Percentiles rank a stretch among this genome's conserved stretches.
phyloP scores from a whole-genome alignment of 345 rosid species.

The Populus nigra region DNA sequence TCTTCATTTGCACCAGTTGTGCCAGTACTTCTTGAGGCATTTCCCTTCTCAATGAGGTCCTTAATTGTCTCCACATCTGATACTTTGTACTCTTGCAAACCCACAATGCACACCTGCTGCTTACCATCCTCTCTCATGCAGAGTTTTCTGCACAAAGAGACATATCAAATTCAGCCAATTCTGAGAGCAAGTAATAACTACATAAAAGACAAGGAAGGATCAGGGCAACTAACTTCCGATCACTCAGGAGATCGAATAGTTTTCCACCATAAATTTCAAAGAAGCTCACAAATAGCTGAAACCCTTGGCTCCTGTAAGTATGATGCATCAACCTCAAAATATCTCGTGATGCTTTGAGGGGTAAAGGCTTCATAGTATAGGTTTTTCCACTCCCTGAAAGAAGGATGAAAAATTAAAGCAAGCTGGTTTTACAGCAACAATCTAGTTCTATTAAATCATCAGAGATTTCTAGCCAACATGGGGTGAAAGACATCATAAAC shows the following conservation, averaged over 20 bases:
- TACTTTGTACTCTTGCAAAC: conserved; percentile 91
- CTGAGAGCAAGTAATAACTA: neutral
- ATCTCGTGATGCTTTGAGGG: conserved; percentile 90
- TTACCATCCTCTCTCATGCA: conserved; percentile 99
- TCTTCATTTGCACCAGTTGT: conserved; percentile 99
- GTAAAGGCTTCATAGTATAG: conserved; percentile 93
- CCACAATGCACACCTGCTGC: conserved; percentile 97
- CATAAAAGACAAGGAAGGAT: conserved; percentile 3
- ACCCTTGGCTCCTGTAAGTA: conserved; percentile 89
- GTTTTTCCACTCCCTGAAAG: conserved; percentile 96
- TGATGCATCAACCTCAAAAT: conserved; percentile 95
- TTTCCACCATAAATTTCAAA: conserved; percentile 97
- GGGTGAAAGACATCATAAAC: neutral
- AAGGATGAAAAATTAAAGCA: neutral
- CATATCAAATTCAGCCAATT: conserved; percentile 15
- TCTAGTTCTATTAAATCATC: neutral
- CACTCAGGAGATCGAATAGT: conserved; percentile 85
- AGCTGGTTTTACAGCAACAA: conserved; percentile 6
- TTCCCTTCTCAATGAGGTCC: conserved; percentile 95
- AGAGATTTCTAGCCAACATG: neutral
- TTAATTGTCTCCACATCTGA: conserved; percentile 90
- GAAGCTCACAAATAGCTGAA: conserved; percentile 89
- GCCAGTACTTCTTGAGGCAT: conserved; percentile 86
- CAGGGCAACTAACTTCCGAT: conserved; percentile 74
- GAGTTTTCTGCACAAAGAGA: conserved; percentile 56